These are phyloP conservation scores for Amanita thiersii DNA, from an alignment of 768 basidiomycete species.

Conservation along the genomic window DNA sequence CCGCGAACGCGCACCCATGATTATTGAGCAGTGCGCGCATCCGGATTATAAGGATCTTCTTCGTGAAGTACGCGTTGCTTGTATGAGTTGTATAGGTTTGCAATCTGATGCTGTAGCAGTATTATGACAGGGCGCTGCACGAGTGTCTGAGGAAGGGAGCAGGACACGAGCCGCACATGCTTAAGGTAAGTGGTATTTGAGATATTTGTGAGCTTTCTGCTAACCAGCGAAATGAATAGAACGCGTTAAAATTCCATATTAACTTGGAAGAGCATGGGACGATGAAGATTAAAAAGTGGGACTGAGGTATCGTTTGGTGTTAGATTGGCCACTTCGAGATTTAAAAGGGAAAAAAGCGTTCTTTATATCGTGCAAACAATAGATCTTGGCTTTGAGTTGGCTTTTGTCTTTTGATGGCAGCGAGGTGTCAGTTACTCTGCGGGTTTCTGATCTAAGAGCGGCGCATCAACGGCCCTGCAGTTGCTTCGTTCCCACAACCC, in stretches of 20 bases:
- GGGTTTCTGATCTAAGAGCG: too few relatives aligned
- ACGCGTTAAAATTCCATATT: constrained; percentile 27
- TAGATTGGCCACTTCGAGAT: too few relatives aligned
- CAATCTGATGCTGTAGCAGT: constrained; percentile 14
- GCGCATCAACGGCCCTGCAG: too few relatives aligned
- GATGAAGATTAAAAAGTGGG: constrained; percentile 33
- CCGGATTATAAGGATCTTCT: constrained; percentile 36
- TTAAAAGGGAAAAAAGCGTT: too few relatives aligned
- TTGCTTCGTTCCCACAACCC: too few relatives aligned
- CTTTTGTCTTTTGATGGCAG: too few relatives aligned
- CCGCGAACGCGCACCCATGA: constrained; percentile 35
- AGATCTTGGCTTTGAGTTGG: too few relatives aligned
- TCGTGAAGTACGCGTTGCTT: constrained; percentile 21
- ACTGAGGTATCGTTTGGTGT: too few relatives aligned
- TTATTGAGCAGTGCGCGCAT: constrained; percentile 41
- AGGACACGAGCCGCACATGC: constrained; percentile 42
- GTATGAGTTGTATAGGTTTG: constrained; percentile 5
- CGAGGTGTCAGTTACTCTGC: too few relatives aligned
- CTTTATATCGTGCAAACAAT: too few relatives aligned
- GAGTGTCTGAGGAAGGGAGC: constrained; percentile 36
- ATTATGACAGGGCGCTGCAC: constrained; percentile 33
- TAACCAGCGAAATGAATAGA: constrained; percentile 18
- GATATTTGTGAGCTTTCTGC: background rate
- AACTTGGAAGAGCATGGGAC: constrained; percentile 28
- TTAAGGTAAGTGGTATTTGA: constrained; percentile 23